Evolutionary conservation across 2,329 filamentous ascomycete species (phyloP).

Genomic region (Tolypocladium pustulatum): DNA sequence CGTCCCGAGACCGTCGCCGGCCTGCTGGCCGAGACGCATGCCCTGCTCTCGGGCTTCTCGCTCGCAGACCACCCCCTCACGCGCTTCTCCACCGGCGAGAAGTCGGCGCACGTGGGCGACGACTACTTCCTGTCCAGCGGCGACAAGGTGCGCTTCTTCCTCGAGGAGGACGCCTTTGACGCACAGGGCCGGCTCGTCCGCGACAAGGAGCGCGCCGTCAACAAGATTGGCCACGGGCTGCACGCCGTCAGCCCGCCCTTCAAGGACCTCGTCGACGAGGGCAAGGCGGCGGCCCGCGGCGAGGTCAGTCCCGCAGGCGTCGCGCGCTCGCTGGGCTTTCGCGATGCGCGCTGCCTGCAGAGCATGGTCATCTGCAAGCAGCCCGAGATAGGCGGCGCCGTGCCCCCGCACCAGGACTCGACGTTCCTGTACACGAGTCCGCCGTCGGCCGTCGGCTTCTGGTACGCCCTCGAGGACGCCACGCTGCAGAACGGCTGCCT

Average conservation of each 20-base stretch:
- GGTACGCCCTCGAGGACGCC: slow-evolving; percentile 94
- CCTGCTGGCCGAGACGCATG: slow-evolving; percentile 65
- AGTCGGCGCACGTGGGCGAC: slow-evolving; percentile 73
- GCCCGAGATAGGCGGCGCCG: slow-evolving; percentile 86
- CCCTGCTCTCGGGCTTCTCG: slow-evolving; percentile 64
- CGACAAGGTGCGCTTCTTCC: slow-evolving; percentile 93
- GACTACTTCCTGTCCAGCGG: slow-evolving; percentile 86
- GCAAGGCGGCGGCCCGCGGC: slow-evolving; percentile 19
- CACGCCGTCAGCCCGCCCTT: slow-evolving; percentile 62
- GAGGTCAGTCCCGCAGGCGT: slow-evolving; percentile 45
- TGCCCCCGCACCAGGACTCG: slow-evolving; percentile 84
- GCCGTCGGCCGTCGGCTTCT: slow-evolving; percentile 86
- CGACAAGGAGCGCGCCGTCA: slow-evolving; percentile 77
- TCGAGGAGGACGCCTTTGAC: slow-evolving; percentile 87
- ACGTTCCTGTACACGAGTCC: slow-evolving; percentile 87
- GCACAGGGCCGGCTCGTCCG: slow-evolving; percentile 53
- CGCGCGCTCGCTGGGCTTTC: slow-evolving; percentile 61
- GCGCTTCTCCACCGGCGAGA: slow-evolving; percentile 78
- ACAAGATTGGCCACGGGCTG: slow-evolving; percentile 76
- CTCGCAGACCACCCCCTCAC: slow-evolving; percentile 86
- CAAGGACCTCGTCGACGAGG: slow-evolving; percentile 43
- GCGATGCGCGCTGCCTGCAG: slow-evolving; percentile 69
- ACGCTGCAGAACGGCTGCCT: slow-evolving; percentile 80
- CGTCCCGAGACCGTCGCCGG: slow-evolving; percentile 50
- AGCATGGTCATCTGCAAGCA: slow-evolving; percentile 99